phyloP scores from a whole-genome alignment of 345 rosid genomes.

The Hevea brasiliensis region DNA sequence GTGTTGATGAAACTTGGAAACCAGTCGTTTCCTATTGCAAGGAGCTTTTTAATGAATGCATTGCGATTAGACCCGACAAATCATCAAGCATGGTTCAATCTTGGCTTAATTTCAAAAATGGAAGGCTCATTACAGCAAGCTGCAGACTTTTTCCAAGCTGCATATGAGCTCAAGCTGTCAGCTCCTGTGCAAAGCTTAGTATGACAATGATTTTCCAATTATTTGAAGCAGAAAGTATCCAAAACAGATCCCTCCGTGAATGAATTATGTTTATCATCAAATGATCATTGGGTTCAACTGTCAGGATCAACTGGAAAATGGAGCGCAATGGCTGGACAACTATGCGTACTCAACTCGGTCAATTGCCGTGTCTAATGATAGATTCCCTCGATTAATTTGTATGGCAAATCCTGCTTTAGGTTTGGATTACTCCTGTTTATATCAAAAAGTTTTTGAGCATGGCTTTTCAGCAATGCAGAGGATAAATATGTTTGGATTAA shows the following conservation, averaged over 20 bases:
- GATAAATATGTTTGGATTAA: background rate
- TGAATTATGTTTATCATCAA: background rate
- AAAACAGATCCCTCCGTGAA: background rate
- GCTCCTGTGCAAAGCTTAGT: slow-evolving; percentile 70
- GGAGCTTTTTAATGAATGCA: slow-evolving; percentile 84
- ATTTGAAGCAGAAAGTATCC: slow-evolving; percentile 12
- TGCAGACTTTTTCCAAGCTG: slow-evolving; percentile 89
- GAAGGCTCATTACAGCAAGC: slow-evolving; percentile 82
- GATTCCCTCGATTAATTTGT: slow-evolving; percentile 9
- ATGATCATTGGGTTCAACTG: background rate
- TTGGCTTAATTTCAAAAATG: slow-evolving; percentile 70
- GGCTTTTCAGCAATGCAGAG: background rate
- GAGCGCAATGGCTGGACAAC: background rate
- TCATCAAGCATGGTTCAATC: slow-evolving; percentile 80
- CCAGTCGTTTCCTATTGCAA: slow-evolving; percentile 59
- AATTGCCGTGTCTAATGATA: background rate
- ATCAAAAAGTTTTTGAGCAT: background rate
- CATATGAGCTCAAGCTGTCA: slow-evolving; percentile 71
- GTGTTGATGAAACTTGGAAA: slow-evolving; percentile 62
- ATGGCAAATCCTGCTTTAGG: slow-evolving; percentile 13
- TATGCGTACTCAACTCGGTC: background rate
- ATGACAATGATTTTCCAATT: slow-evolving; percentile 13
- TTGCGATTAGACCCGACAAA: slow-evolving; percentile 73
- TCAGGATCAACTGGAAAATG: no score
- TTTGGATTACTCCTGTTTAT: background rate